A percentile compares a stretch with the other conserved stretches of the same genome.
phyloP scores from a whole-genome alignment of 2,329 filamentous ascomycete genomes.

The Microsporum audouinii region DNA sequence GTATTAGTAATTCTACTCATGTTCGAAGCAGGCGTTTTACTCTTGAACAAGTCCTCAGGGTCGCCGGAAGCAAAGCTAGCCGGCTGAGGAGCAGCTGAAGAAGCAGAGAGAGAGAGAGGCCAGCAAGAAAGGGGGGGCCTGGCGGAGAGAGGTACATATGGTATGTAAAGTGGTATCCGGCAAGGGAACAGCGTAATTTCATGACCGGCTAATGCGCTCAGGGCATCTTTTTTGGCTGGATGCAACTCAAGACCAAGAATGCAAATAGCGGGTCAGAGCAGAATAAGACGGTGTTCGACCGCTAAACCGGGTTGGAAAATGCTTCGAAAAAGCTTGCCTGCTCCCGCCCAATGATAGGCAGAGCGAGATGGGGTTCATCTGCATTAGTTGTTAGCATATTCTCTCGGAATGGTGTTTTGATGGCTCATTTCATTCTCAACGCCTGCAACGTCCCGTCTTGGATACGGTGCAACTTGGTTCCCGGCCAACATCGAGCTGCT shows the following conservation, averaged over 20 bases:
- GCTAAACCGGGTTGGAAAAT: constrained; percentile 2
- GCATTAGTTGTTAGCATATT: not conserved
- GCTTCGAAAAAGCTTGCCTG: constrained; percentile 2
- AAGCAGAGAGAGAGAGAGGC: not conserved
- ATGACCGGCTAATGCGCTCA: not conserved
- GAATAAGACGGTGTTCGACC: not conserved
- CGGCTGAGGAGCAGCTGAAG: not conserved
- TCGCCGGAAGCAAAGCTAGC: not conserved
- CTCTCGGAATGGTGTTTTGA: not conserved
- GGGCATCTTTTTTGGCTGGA: not conserved
- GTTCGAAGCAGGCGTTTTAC: not conserved
- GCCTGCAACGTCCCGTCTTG: not conserved
- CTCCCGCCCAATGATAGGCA: not conserved
- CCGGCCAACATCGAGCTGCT: too few relatives aligned
- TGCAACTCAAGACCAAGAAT: not conserved
- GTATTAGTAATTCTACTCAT: constrained; percentile 1
- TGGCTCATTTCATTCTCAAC: not conserved
- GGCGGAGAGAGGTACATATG: not conserved
- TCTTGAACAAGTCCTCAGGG: not conserved
- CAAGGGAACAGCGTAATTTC: not conserved
- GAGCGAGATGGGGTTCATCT: not conserved
- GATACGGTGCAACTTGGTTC: not conserved
- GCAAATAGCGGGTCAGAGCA: not conserved
- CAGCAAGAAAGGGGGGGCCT: not conserved
- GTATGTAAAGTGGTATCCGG: not conserved